Evolutionary conservation across 2,329 filamentous ascomycete genomes (phyloP).

Genomic region (Alternaria gaisen): DNA sequence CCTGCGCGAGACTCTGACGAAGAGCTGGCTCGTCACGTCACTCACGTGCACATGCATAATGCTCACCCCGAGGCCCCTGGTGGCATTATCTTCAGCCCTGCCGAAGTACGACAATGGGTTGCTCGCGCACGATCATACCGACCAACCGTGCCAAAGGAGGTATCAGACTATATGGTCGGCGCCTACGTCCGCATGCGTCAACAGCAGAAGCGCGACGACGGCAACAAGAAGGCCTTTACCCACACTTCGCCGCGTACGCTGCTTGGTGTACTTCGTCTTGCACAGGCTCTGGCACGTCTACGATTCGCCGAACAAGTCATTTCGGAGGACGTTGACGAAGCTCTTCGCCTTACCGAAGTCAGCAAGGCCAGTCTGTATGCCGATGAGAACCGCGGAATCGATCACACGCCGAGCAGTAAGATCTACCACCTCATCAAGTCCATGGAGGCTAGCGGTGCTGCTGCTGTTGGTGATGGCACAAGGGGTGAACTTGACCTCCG

Average conservation of each 20-base stretch:
- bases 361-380: conserved; percentile 89
- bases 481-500: conserved; percentile 82
- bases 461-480: conserved; percentile 76
- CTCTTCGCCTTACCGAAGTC: conserved; percentile 87
- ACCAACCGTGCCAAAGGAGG: conserved; percentile 81
- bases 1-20: conserved; percentile 89
- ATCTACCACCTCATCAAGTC: conserved; percentile 95
- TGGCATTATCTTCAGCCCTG: conserved; percentile 83
- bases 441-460: conserved; percentile 84
- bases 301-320: conserved; percentile 87
- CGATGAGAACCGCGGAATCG: conserved; percentile 66
- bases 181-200: conserved; percentile 96
- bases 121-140: conserved; percentile 90
- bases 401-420: conserved; percentile 82
- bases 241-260: conserved; percentile 95
- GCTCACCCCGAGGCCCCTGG: conserved; percentile 78
- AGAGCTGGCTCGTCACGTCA: conserved; percentile 93
- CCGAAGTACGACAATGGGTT: conserved; percentile 95
- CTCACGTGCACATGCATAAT: conserved; percentile 97
- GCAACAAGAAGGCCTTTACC: conserved; percentile 88
- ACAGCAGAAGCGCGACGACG: conserved; percentile 89
- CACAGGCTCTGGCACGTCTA: conserved; percentile 90
- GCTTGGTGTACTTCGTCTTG: conserved; percentile 88
- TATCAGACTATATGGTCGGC: conserved; percentile 96
- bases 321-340: conserved; percentile 94